Percentiles rank a stretch among this genome's conserved stretches.
Evolutionary conservation across 306 rosid genomes (phyloP).

Genomic region (Vicia sativa): DNA sequence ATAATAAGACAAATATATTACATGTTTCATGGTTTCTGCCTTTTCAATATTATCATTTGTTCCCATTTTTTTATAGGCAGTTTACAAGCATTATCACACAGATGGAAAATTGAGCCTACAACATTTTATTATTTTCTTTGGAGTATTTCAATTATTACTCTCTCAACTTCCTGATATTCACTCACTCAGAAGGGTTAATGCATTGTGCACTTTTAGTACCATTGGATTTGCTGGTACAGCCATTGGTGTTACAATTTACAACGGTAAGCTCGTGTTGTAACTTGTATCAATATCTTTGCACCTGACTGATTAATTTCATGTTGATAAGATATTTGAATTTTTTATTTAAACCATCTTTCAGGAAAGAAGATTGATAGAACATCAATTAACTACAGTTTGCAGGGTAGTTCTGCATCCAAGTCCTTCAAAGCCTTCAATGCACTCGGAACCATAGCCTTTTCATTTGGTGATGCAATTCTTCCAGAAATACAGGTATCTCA

Average conservation of each 20-base stretch:
- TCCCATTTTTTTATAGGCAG: slow-evolving; percentile 51
- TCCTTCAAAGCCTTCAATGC: slow-evolving; percentile 72
- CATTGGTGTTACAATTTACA: slow-evolving; percentile 66
- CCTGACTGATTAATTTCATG: slow-evolving; percentile 7
- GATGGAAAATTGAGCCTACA: slow-evolving; percentile 67
- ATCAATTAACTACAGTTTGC: slow-evolving; percentile 55
- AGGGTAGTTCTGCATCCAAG: slow-evolving; percentile 61
- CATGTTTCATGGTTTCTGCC: background rate
- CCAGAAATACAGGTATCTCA: slow-evolving; percentile 70
- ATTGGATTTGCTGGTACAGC: slow-evolving; percentile 78
- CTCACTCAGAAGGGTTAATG: slow-evolving; percentile 78
- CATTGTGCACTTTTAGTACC: slow-evolving; percentile 79
- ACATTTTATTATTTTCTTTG: slow-evolving; percentile 73
- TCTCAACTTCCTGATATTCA: slow-evolving; percentile 85
- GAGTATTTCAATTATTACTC: slow-evolving; percentile 65
- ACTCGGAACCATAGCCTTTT: slow-evolving; percentile 71
- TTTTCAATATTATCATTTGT: background rate
- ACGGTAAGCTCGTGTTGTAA: slow-evolving; percentile 54
- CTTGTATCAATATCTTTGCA: background rate
- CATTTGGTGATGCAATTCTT: slow-evolving; percentile 88
- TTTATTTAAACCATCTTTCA: slow-evolving; percentile 31
- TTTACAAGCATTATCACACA: slow-evolving; percentile 58
- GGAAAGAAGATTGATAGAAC: slow-evolving; percentile 69
- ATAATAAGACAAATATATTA: background rate
- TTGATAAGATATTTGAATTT: background rate